Percentiles rank a stretch among this genome's conserved stretches.
Evolutionary conservation across 164 flowering plant genomes (phyloP).

Genomic region (grape (Vitis vinifera)): DNA sequence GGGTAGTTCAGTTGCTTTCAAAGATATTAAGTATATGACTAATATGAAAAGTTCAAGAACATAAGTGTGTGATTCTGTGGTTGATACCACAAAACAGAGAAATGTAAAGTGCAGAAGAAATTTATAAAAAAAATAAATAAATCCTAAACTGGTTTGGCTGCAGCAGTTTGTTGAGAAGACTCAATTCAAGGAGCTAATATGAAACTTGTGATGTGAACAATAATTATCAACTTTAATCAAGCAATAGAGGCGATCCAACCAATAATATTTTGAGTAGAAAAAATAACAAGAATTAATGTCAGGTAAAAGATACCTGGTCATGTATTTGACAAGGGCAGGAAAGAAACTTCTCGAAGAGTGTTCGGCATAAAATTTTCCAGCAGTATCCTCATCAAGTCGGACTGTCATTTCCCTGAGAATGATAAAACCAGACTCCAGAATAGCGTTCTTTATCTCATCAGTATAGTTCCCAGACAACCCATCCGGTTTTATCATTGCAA

Average conservation of each 20-base stretch:
- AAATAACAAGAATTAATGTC: not conserved
- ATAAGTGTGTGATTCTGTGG: too few species aligned
- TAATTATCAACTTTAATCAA: not conserved
- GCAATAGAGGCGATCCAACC: not conserved
- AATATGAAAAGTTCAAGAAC: too few species aligned
- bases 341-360: conserved; percentile 74
- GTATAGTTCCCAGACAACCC: conserved; percentile 63
- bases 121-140: too few species aligned
- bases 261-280: not conserved
- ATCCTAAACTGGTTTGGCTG: too few species aligned
- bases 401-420: conserved; percentile 43
- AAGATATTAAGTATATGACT: too few species aligned
- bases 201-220: not conserved
- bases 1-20: too few species aligned
- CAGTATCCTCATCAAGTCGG: conserved; percentile 54
- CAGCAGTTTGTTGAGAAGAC: not conserved
- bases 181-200: not conserved
- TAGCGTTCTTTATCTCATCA: conserved; percentile 42
- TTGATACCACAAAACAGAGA: too few species aligned
- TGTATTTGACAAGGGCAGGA: conserved; percentile 65
- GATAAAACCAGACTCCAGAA: conserved; percentile 60
- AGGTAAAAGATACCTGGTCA: conserved; percentile 62
- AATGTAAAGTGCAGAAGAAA: too few species aligned
- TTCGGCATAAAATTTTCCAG: conserved; percentile 60
- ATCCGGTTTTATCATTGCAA: conserved; percentile 91